Conservation (phyloP, 352 stramenopile genomes). For the Phytophthora fragariaefolia region DNA sequence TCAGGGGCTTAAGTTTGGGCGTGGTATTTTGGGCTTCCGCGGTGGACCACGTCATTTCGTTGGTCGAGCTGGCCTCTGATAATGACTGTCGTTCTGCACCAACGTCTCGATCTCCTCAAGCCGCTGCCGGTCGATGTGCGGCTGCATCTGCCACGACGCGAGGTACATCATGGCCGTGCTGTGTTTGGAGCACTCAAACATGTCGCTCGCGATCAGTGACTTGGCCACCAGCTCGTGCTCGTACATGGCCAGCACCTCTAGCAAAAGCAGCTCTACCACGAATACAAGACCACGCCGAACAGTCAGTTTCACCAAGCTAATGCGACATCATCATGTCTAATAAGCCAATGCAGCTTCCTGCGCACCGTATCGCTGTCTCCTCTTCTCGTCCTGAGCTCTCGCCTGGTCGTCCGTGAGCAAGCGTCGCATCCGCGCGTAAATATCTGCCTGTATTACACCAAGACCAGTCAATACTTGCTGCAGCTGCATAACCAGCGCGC, state of each 20-base stretch:
- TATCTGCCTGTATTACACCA: slow-evolving; percentile 28
- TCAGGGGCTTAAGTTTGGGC: slow-evolving; percentile 13
- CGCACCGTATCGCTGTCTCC: slow-evolving; percentile 59
- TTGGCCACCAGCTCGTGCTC: slow-evolving; percentile 82
- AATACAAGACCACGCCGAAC: slow-evolving; percentile 13
- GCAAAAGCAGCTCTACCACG: slow-evolving; percentile 62
- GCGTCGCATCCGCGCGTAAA: slow-evolving; percentile 55
- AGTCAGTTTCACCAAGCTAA: slow-evolving; percentile 13
- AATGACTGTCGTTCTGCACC: slow-evolving; percentile 70
- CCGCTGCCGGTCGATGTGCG: slow-evolving; percentile 65
- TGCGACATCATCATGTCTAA: background rate
- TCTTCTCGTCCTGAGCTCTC: slow-evolving; percentile 35
- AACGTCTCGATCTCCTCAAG: slow-evolving; percentile 71
- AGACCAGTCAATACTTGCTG: background rate
- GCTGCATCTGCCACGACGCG: slow-evolving; percentile 89
- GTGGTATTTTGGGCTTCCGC: background rate
- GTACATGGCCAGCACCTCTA: slow-evolving; percentile 79
- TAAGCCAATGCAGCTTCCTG: background rate
- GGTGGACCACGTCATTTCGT: background rate
- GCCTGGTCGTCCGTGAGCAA: slow-evolving; percentile 39
- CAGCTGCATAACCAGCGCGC: background rate
- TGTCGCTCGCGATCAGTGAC: slow-evolving; percentile 70
- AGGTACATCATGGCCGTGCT: slow-evolving; percentile 80
- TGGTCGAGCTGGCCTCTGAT: slow-evolving; percentile 29
- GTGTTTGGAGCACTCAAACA: slow-evolving; percentile 74